These are phyloP conservation scores for Tolypocladium capitatum DNA, from an alignment of 2,329 filamentous ascomycete species.

Conservation along the genomic window DNA sequence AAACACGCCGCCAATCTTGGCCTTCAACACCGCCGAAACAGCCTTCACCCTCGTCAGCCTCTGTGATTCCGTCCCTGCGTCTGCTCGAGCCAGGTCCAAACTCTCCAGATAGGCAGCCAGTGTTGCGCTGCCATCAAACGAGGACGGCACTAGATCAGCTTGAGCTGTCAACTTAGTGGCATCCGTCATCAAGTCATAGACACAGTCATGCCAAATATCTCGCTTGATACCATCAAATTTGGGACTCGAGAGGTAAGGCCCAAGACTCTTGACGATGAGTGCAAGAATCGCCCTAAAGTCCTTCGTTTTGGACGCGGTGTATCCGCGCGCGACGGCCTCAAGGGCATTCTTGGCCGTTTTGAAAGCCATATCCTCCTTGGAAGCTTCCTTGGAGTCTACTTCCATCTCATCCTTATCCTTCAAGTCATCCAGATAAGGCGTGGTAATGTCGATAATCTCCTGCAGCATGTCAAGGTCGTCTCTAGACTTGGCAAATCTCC, in stretches of 20 bases:
- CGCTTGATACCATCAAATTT: conserved; percentile 31
- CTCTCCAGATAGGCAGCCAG: conserved; percentile 29
- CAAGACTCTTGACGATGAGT: conserved; percentile 25
- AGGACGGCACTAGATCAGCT: conserved; percentile 8
- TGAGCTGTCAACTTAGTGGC: conserved; percentile 13
- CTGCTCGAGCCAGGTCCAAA: conserved; percentile 31
- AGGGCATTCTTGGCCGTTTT: conserved; percentile 35
- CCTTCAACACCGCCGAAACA: conserved; percentile 25
- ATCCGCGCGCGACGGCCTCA: conserved; percentile 36
- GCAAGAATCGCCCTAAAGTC: conserved; percentile 23
- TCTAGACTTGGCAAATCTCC: conserved; percentile 55
- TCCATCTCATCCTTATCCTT: conserved; percentile 55
- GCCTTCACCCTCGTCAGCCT: conserved; percentile 34
- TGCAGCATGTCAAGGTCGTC: conserved; percentile 57
- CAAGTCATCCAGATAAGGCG: conserved; percentile 46
- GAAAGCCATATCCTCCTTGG: conserved; percentile 28
- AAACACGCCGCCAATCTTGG: conserved; percentile 30
- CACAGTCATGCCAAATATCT: conserved; percentile 38
- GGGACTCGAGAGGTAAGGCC: conserved; percentile 23
- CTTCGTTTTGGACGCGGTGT: conserved; percentile 27
- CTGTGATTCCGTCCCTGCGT: conserved; percentile 38
- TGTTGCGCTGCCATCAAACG: conserved; percentile 6
- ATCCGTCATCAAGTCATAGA: conserved; percentile 32
- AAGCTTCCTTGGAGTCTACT: conserved; percentile 39
- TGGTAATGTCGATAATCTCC: conserved; percentile 52